A percentile compares a stretch with the other conserved stretches of the same genome.
Conservation (phyloP, 257 asterid genomes). For the Anisodus acutangulus region DNA sequence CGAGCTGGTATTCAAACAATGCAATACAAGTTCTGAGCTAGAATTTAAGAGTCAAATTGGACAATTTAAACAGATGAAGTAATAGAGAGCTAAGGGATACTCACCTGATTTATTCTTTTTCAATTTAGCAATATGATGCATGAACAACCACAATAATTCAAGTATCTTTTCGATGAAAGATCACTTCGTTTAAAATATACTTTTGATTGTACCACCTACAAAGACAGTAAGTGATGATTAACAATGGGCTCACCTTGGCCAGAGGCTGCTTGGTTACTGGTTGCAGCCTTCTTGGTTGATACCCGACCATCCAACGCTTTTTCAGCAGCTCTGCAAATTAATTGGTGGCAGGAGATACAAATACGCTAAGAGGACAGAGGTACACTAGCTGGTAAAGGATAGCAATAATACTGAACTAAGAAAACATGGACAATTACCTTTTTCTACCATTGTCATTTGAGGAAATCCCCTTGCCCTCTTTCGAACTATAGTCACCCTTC, state of each 20-base stretch:
- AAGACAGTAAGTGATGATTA: background rate
- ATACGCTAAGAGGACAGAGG: background rate
- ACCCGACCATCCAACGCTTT: constrained; percentile 67
- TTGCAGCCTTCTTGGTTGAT: constrained; percentile 66
- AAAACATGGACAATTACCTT: constrained; percentile 53
- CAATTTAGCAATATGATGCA: constrained; percentile 6
- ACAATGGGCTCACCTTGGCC: constrained; percentile 52
- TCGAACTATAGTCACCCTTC: constrained; percentile 59
- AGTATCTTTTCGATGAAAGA: background rate
- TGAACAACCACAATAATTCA: background rate
- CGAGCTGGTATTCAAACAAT: background rate
- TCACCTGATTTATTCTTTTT: background rate
- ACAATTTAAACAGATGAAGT: constrained; percentile 8
- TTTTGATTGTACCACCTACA: constrained; percentile 18
- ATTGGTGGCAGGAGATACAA: constrained; percentile 22
- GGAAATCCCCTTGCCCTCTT: constrained; percentile 53
- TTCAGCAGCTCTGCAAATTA: constrained; percentile 67
- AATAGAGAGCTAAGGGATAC: background rate
- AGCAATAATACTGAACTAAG: constrained; percentile 11
- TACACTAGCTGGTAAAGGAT: constrained; percentile 6
- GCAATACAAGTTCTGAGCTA: background rate
- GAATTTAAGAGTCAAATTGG: background rate
- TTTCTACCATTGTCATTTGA: constrained; percentile 58
- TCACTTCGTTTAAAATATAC: background rate
- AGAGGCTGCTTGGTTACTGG: constrained; percentile 54